These are phyloP conservation scores for Trypanosoma vivax DNA, from an alignment of 208 protist species.

Conservation along the genomic window DNA sequence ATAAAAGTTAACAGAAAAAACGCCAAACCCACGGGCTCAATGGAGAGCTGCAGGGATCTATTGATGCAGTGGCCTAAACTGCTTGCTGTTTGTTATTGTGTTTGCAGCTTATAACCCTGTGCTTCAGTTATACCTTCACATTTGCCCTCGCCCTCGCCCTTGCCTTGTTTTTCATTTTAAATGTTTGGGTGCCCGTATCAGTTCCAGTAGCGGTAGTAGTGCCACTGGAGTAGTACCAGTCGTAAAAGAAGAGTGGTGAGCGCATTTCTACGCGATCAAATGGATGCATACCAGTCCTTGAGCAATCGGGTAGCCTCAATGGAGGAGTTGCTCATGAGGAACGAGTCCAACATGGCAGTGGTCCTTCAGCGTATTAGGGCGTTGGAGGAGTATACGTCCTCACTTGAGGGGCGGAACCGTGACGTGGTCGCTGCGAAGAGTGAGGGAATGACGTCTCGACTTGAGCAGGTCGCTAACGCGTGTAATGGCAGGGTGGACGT, in stretches of 20 bases:
- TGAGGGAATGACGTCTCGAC: conserved; percentile 8
- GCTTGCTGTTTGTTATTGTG: too few species aligned
- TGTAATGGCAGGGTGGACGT: conserved; percentile 43
- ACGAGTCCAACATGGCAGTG: conserved; percentile 49
- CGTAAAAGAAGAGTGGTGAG: not conserved
- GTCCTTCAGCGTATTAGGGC: conserved; percentile 68
- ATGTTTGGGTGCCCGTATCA: too few species aligned
- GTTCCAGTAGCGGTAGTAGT: too few species aligned
- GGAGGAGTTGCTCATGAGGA: conserved; percentile 72
- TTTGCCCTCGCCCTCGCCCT: too few species aligned
- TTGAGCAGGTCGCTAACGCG: conserved; percentile 16
- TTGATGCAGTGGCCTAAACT: too few species aligned
- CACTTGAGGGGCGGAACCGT: conserved; percentile 31
- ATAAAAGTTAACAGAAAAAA: too few species aligned
- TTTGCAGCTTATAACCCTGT: too few species aligned
- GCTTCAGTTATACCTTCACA: too few species aligned
- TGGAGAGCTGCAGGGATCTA: too few species aligned
- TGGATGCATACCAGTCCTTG: conserved; percentile 30
- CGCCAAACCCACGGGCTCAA: too few species aligned
- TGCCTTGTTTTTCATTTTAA: too few species aligned
- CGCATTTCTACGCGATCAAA: conserved; percentile 1
- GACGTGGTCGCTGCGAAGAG: conserved; percentile 41
- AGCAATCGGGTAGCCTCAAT: conserved; percentile 61
- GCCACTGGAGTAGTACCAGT: too few species aligned
- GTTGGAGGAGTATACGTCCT: conserved; percentile 64